Base-by-base conservation (phyloP, 1,139 yeast species). In the Nakaseomyces uthaithaninus region DNA sequence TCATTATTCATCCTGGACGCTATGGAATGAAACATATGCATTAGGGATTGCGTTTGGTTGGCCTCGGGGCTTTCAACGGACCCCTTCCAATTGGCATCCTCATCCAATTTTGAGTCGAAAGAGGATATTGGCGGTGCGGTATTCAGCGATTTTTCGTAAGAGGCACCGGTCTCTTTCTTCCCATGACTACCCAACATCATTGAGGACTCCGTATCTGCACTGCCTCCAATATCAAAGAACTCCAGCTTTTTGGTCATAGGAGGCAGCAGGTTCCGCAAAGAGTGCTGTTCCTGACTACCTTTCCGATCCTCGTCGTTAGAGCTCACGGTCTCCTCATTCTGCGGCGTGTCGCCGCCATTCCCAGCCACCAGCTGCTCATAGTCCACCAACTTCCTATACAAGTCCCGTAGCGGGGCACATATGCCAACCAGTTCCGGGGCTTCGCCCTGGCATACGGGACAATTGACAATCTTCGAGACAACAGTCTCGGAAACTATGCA, bases 401-500 rank as follows among this genome's bases (percentile, higher is more conserved):
- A 59, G 2, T 67, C 68, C 39, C 84, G 54, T 34, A 81, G 55
- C 10, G 81, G 82, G 23, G 59, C 57, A 9, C 80, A 63, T 3
- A 72, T 69, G 3, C 66, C 65, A n/a, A 31, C 17, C 11, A 75
- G 38, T 2, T 49, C 42, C 0, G 66, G 68, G 8, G 63, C 56
- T 2, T 47, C 49, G 0, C 54, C 40, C 2, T 56, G 54, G 51
- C 89, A 80, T 3, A 62, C 55, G 2, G 81, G 80, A 50, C 89
- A 80, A 2, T 45, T 59, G 10, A 19, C 25, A 4, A 31, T 4
- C 17, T 31, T 31, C 5, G 56, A 45, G 42, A 1, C 30, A 37
- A 10, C 38, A 35, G 9, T 42, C 37, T 9, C 35, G 1, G 89
- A 77, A 0, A 79, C 67, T 9, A 82, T 59, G 59, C 94, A 83